Evolutionary conservation across 768 basidiomycete species (phyloP), one percentile per base, ranked within the genome.

Genomic region (Amanita pallidorosea): DNA sequence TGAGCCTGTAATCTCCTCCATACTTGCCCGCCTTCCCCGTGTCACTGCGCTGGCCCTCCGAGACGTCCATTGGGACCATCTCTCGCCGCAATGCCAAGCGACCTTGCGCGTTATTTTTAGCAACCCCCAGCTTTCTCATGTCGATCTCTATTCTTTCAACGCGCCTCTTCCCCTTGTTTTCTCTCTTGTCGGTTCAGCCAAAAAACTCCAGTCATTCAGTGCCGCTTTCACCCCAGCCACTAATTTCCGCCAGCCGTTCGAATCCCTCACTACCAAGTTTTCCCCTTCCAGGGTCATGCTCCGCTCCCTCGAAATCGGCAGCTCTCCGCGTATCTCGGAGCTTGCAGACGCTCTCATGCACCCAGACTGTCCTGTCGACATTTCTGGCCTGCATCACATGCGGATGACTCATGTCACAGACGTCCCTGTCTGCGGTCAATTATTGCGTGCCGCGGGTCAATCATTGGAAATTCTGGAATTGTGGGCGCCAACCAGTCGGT

Each of bases 331-430:
- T 23, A 17, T 33, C 25, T 51, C 34, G 11, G 33, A 47, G 12
- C 48, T 56, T 1, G 41, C 53, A 12, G 40, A 34, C 17, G 23
- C 48, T 13, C 33, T 58, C 3, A 33, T 46, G n/a, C 35, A 52
- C 7, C 37, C 45, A n/a, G 27, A 45, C n/a, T 52, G 22, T 20
- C 31, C 52, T 9, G 33, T 57, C 20, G 42, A 44, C 40, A 36
- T 60, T 15, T 48, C 47, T 6, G 50, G 52, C 20, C 45, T 60
- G n/a, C 50, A 45, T 11, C 44, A 44, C 4, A 43, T 60, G 20
- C 54, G 52, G 7, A 27, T 60, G 33, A 52, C 53, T 17, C 47
- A 58, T 40, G 46, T 60, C 42, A 54, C 34, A 22, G 56, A 60
- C 37, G 48, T 45, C 3, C 47, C 46, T 2, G 33, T 58, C 5